phyloP scores from a whole-genome alignment of 2,329 filamentous ascomycete species.

The Drechslerella stenobrocha region DNA sequence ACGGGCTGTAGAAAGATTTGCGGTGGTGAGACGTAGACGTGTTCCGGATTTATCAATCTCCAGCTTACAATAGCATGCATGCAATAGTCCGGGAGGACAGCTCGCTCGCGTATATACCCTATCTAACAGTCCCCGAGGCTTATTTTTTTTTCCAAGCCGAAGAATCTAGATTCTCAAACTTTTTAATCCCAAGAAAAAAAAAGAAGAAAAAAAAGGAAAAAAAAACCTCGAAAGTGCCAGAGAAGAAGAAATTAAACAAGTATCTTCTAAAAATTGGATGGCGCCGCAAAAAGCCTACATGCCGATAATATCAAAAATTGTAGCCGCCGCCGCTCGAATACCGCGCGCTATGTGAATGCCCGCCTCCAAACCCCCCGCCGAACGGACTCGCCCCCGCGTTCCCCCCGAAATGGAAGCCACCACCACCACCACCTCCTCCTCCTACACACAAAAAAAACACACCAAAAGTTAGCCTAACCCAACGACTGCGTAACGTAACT shows the following conservation, averaged over 20 bases:
- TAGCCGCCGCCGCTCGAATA: conserved; percentile 43
- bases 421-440: conserved; percentile 26
- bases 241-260: conserved; percentile 9
- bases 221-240: no score
- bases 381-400: conserved; percentile 35
- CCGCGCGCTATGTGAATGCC: conserved; percentile 30
- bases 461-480: no score
- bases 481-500: no score
- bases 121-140: no score
- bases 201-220: no score
- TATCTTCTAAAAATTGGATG: conserved; percentile 10
- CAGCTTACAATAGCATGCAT: not conserved
- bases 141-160: no score
- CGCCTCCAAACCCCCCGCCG: conserved; percentile 38
- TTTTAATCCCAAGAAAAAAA: no score
- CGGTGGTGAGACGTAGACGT: not conserved
- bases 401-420: conserved; percentile 38
- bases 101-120: not conserved
- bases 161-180: conserved; percentile 5
- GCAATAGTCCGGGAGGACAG: not conserved
- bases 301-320: conserved; percentile 31
- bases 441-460: no score
- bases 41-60: not conserved
- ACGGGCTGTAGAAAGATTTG: not conserved
- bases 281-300: not conserved